phyloP scores from a whole-genome alignment of 2,329 filamentous ascomycete species.

The Nectriaceae sp. region DNA sequence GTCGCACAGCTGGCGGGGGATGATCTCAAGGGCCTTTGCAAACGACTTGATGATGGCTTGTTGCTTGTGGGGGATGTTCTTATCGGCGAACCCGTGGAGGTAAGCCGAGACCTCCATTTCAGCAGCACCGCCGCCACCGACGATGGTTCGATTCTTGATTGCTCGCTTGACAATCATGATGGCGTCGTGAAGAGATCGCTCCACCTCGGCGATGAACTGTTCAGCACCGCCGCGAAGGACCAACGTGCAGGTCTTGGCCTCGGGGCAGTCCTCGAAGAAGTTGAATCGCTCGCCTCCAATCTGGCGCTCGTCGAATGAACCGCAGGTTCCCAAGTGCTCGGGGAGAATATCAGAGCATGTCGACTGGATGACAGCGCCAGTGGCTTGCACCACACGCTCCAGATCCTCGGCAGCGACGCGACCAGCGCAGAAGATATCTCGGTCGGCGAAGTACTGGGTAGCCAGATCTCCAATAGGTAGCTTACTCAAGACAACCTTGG shows the following conservation, averaged over 20 bases:
- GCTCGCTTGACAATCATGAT: conserved; percentile 99
- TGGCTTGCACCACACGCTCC: conserved; percentile 94
- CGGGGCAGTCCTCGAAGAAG: conserved; percentile 95
- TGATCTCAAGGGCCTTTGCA: conserved; percentile 94
- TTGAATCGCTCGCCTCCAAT: conserved; percentile 98
- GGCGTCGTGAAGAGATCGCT: conserved; percentile 95
- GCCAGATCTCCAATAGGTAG: conserved; percentile 96
- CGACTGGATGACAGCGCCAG: conserved; percentile 87
- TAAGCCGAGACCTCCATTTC: conserved; percentile 98
- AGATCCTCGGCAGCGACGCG: conserved; percentile 90
- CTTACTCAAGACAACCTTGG: conserved; percentile 96
- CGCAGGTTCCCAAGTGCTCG: conserved; percentile 89
- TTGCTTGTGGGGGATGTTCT: conserved; percentile 91
- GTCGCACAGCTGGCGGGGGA: conserved; percentile 95
- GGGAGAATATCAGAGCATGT: conserved; percentile 94
- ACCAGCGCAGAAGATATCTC: conserved; percentile 97
- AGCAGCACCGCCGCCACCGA: conserved; percentile 88
- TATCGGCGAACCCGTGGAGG: conserved; percentile 89
- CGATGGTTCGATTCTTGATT: conserved; percentile 91
- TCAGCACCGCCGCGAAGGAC: conserved; percentile 94
- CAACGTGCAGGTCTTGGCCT: conserved; percentile 94
- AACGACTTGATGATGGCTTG: conserved; percentile 98
- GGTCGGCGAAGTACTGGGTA: conserved; percentile 96
- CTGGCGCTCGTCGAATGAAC: conserved; percentile 89
- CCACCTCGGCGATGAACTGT: conserved; percentile 98